Percentiles rank a stretch among this genome's conserved stretches.
These are phyloP conservation scores for Termitomyces sp. DNA, from an alignment of 768 basidiomycete species.

Conservation along the genomic window DNA sequence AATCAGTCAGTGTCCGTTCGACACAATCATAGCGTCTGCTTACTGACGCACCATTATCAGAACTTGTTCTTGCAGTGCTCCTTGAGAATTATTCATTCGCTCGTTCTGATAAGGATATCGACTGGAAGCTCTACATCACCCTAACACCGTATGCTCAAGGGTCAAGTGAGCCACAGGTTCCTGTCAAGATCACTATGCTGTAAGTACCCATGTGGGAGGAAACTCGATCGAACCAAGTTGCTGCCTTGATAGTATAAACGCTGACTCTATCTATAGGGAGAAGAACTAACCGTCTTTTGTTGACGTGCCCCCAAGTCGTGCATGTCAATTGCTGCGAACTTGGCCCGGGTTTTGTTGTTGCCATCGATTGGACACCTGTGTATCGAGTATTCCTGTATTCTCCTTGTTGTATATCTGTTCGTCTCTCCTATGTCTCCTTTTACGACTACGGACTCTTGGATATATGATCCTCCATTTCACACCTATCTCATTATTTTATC, in stretches of 20 bases:
- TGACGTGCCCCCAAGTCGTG: too few relatives aligned
- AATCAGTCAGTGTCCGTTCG: conserved; percentile 25
- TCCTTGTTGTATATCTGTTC: too few relatives aligned
- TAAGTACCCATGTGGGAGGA: too few relatives aligned
- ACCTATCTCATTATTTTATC: not conserved
- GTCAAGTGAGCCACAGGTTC: conserved; percentile 13
- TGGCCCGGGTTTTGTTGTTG: too few relatives aligned
- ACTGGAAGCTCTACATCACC: conserved; percentile 23
- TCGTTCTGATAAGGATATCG: conserved; percentile 16
- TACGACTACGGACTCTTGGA: not conserved
- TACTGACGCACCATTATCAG: conserved; percentile 12
- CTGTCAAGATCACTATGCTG: conserved; percentile 13
- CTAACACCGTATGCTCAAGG: conserved; percentile 19
- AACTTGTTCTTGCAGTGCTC: conserved; percentile 21
- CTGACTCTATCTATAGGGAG: too few relatives aligned
- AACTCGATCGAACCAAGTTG: too few relatives aligned
- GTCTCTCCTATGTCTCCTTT: not conserved
- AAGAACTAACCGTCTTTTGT: too few relatives aligned
- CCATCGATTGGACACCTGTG: too few relatives aligned
- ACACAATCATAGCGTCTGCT: not conserved
- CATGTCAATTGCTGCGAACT: too few relatives aligned
- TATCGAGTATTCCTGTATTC: too few relatives aligned
- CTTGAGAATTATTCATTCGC: too few relatives aligned
- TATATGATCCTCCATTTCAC: not conserved
- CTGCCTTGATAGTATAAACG: too few relatives aligned